Evolutionary conservation across 345 rosid species (phyloP).

Genomic region (Murraya koenigii): DNA sequence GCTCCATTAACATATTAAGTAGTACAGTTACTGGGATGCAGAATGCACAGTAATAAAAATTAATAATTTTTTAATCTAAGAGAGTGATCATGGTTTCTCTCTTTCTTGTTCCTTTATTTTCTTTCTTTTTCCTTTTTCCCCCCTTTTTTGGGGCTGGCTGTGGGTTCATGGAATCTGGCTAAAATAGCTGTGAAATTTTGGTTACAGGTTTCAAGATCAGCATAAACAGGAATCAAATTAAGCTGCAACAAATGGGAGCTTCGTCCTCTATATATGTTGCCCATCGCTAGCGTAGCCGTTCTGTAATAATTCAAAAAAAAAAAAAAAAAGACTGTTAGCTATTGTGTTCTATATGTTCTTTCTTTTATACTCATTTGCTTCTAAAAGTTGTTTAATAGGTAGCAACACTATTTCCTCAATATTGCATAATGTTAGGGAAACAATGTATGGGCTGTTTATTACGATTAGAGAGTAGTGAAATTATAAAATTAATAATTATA

Average conservation of each 20-base stretch:
- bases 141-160: neutral
- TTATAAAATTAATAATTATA: slow-evolving; percentile 6
- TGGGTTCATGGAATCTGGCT: slow-evolving; percentile 23
- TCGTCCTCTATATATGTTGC: slow-evolving; percentile 23
- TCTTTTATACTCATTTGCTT: slow-evolving; percentile 14
- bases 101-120: slow-evolving; percentile 2
- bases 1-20: slow-evolving; percentile 7
- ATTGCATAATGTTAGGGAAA: slow-evolving; percentile 10
- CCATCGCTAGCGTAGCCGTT: slow-evolving; percentile 19
- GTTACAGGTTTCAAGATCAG: slow-evolving; percentile 74
- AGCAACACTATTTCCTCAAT: slow-evolving; percentile 25
- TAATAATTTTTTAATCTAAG: neutral
- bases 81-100: neutral
- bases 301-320: slow-evolving; percentile 20
- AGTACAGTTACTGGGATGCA: slow-evolving; percentile 17
- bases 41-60: slow-evolving; percentile 10
- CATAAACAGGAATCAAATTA: slow-evolving; percentile 39
- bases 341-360: slow-evolving; percentile 13
- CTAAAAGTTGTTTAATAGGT: slow-evolving; percentile 19
- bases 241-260: slow-evolving; percentile 29
- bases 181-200: slow-evolving; percentile 19
- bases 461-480: slow-evolving; percentile 8
- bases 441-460: slow-evolving; percentile 4
- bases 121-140: neutral
- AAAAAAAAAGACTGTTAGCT: slow-evolving; percentile 23